A percentile compares a stretch with the other conserved stretches of the same genome.
Evolutionary conservation across 2,329 filamentous ascomycete genomes (phyloP).

Genomic region (Stemphylium vesicarium): DNA sequence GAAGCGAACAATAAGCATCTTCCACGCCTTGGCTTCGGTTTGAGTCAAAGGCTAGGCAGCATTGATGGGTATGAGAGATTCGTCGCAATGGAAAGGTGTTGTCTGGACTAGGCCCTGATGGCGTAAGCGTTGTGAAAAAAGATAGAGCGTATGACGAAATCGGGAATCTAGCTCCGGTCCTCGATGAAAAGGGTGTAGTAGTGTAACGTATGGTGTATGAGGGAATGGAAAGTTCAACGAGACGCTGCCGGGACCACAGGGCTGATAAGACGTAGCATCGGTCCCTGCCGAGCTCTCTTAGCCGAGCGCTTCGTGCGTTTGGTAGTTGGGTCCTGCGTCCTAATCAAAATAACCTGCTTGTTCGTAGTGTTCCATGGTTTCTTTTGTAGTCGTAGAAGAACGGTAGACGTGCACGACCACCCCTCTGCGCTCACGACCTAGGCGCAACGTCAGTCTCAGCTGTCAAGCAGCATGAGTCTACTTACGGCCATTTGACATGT

Average conservation of each 20-base stretch:
- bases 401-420: constrained; percentile 36
- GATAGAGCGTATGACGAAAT: too few species aligned
- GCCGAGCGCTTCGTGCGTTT: constrained; percentile 11
- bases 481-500: constrained; percentile 22
- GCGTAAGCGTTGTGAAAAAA: too few species aligned
- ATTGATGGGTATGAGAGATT: too few species aligned
- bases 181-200: neutral
- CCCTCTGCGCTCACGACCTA: constrained; percentile 32
- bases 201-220: neutral
- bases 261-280: neutral
- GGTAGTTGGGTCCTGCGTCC: too few species aligned
- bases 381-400: neutral
- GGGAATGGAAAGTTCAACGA: too few species aligned
- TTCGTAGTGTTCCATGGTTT: too few species aligned
- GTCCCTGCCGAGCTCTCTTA: constrained; percentile 1
- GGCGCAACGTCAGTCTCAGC: neutral
- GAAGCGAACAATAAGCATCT: neutral
- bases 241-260: neutral
- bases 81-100: too few species aligned
- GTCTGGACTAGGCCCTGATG: too few species aligned
- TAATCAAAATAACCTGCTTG: too few species aligned
- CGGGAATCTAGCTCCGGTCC: too few species aligned
- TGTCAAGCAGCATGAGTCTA: neutral
- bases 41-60: too few species aligned
- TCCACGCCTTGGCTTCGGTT: neutral